phyloP scores from a whole-genome alignment of 208 protist species.

The Leishmania gerbilli region DNA sequence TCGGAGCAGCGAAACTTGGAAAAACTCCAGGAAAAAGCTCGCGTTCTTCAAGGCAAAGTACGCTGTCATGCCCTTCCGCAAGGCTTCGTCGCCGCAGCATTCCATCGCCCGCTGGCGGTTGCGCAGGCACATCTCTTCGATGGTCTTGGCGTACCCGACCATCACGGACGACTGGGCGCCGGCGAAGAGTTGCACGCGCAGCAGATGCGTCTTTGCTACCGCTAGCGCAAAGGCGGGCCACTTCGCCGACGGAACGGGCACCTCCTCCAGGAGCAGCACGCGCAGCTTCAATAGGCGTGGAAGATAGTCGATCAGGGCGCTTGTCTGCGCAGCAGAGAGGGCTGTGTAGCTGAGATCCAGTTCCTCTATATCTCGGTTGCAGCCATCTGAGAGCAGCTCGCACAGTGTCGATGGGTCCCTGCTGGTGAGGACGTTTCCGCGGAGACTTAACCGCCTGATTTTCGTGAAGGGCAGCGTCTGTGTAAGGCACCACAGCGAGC shows the following conservation, averaged over 20 bases:
- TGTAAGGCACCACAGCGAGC: constrained; percentile 52
- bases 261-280: constrained; percentile 68
- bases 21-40: constrained; percentile 58
- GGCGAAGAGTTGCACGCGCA: constrained; percentile 47
- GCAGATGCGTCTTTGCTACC: constrained; percentile 47
- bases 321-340: constrained; percentile 52
- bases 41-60: constrained; percentile 21
- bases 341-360: constrained; percentile 73
- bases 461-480: constrained; percentile 49
- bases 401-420: constrained; percentile 38
- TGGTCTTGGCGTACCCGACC: constrained; percentile 26
- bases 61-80: neutral
- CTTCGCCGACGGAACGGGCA: constrained; percentile 49
- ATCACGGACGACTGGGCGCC: constrained; percentile 28
- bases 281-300: constrained; percentile 49
- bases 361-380: constrained; percentile 51
- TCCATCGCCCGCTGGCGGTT: constrained; percentile 12
- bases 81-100: neutral
- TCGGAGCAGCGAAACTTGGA: constrained; percentile 1
- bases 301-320: constrained; percentile 61
- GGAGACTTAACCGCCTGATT: constrained; percentile 59
- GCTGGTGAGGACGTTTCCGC: constrained; percentile 68
- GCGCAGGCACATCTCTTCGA: constrained; percentile 23
- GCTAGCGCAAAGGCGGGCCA: constrained; percentile 46
- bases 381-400: constrained; percentile 73